These are phyloP conservation scores for Coemansia sp. DNA, from an alignment of 192 early-diverging fungal species.

Conservation along the genomic window DNA sequence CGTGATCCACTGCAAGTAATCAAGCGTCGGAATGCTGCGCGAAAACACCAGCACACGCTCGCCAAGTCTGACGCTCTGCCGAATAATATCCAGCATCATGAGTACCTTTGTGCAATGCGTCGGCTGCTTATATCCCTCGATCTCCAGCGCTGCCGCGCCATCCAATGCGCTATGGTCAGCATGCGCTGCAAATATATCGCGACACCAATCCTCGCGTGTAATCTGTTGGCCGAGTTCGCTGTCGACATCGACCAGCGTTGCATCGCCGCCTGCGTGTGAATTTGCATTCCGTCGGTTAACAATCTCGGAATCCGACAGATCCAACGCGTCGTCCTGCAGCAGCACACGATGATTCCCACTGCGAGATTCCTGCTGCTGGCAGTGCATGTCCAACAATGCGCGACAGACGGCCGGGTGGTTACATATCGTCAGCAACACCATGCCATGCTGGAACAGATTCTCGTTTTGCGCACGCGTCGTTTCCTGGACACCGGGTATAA, in stretches of 20 bases:
- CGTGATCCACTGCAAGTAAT: conserved; percentile 32
- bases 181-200: conserved; percentile 3
- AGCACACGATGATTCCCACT: neutral
- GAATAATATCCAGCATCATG: conserved; percentile 60
- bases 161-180: neutral
- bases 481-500: neutral
- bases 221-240: conserved; percentile 7
- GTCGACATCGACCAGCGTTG: neutral
- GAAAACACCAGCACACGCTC: conserved; percentile 78
- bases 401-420: conserved; percentile 64
- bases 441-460: conserved; percentile 23
- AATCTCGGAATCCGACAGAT: neutral
- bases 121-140: conserved; percentile 12
- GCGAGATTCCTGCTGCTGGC: neutral
- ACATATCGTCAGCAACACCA: conserved; percentile 53
- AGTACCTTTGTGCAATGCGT: conserved; percentile 53
- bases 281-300: neutral
- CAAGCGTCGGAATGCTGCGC: conserved; percentile 65
- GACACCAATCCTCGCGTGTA: conserved; percentile 6
- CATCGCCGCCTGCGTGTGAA: neutral
- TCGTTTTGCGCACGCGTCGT: neutral
- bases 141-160: neutral
- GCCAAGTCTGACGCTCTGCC: conserved; percentile 33
- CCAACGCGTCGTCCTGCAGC: conserved; percentile 1
- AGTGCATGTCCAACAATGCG: neutral